Conservation (phyloP, 225 moss, liverwort and hornwort genomes). For the Pseudisothecium myosuroides region DNA sequence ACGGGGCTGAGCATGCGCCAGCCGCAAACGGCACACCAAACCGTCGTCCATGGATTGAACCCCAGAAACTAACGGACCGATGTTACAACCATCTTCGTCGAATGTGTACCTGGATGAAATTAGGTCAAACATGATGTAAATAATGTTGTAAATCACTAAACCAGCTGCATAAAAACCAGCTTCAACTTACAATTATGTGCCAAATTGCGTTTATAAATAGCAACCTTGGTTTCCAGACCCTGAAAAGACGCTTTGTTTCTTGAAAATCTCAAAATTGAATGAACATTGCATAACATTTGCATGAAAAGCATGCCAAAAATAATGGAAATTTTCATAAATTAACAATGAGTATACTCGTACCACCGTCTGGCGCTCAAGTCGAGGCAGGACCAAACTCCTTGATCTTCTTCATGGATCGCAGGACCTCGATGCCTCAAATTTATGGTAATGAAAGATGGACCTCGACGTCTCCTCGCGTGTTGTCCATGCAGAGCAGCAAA, state of each 20-base stretch:
- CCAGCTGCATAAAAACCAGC: neutral
- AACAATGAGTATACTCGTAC: neutral
- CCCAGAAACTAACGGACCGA: neutral
- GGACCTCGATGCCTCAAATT: no score
- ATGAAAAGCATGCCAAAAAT: neutral
- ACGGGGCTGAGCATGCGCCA: neutral
- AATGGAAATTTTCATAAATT: neutral
- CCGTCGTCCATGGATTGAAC: neutral
- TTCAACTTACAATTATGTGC: neutral
- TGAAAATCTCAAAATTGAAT: neutral
- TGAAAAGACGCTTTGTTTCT: neutral
- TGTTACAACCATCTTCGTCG: neutral
- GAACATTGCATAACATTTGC: neutral
- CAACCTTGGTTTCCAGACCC: neutral
- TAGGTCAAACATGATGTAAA: neutral
- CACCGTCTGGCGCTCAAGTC: neutral
- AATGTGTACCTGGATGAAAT: neutral
- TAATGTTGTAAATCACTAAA: neutral
- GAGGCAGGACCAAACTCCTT: neutral
- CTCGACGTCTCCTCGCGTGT: neutral
- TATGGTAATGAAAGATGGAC: neutral
- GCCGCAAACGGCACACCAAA: neutral
- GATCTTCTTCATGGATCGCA: no score
- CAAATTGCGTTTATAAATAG: neutral
- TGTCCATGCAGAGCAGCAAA: neutral